These are phyloP conservation scores for Phytophthora sp. DNA, from an alignment of 352 stramenopile genomes.

Conservation along the genomic window DNA sequence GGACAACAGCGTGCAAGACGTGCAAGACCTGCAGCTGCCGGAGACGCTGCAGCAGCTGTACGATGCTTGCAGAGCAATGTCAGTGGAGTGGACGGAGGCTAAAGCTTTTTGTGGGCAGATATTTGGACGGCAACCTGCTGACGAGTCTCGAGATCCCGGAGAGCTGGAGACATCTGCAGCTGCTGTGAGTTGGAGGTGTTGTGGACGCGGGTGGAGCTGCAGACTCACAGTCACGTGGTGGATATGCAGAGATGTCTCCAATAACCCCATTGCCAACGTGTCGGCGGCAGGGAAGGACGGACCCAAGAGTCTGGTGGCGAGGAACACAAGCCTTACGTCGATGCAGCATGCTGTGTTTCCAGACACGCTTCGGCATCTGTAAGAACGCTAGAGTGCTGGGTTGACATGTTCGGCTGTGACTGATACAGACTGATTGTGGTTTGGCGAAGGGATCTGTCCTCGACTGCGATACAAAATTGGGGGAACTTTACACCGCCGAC, in stretches of 20 bases:
- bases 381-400: not conserved
- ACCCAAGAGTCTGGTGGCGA: conserved; percentile 22
- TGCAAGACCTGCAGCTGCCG: conserved; percentile 18
- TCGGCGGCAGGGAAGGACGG: conserved; percentile 22
- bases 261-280: conserved; percentile 36
- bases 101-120: conserved; percentile 6
- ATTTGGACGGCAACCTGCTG: conserved; percentile 21
- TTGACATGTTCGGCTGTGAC: not conserved
- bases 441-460: conserved; percentile 32
- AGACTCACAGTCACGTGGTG: not conserved
- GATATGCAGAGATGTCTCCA: conserved; percentile 28
- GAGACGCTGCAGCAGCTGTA: conserved; percentile 27
- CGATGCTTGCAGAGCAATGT: not conserved
- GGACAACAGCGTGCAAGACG: conserved; percentile 14
- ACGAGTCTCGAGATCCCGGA: conserved; percentile 22
- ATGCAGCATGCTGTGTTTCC: conserved; percentile 17
- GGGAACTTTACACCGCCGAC: conserved; percentile 28
- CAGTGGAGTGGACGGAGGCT: not conserved
- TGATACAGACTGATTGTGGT: too few species aligned
- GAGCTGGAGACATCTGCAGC: conserved; percentile 15
- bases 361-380: conserved; percentile 27
- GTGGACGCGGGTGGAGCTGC: not conserved
- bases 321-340: conserved; percentile 22
- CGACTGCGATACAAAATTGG: conserved; percentile 20
- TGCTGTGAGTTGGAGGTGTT: conserved; percentile 19